Conservation (phyloP, 2,329 filamentous ascomycete species). For the Camillea tinctor region DNA sequence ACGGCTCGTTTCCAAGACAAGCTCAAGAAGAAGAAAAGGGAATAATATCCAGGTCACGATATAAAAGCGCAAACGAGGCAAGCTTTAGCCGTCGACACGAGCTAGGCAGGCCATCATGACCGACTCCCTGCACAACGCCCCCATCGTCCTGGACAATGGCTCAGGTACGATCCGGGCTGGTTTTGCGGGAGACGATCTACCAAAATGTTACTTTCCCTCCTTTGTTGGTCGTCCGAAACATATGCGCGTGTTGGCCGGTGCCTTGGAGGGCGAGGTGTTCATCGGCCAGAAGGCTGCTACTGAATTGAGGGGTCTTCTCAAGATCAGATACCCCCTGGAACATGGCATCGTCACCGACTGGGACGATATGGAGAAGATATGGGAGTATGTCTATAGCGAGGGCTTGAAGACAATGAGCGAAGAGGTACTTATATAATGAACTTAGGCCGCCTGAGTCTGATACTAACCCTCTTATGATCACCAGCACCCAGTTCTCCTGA, state of each 20-base stretch:
- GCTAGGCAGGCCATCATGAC: slow-evolving; percentile 42
- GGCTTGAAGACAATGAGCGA: slow-evolving; percentile 96
- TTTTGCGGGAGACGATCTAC: slow-evolving; percentile 92
- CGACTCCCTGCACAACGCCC: slow-evolving; percentile 84
- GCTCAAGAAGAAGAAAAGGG: slow-evolving; percentile 6
- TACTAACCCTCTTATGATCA: slow-evolving; percentile 9
- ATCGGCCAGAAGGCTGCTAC: slow-evolving; percentile 87
- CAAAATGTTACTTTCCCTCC: slow-evolving; percentile 96
- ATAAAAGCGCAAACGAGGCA: slow-evolving; percentile 16
- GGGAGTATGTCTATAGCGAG: slow-evolving; percentile 96
- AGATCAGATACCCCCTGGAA: slow-evolving; percentile 93
- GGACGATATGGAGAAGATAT: slow-evolving; percentile 99
- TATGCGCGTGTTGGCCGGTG: slow-evolving; percentile 89
- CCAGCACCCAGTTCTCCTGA: slow-evolving; percentile 91
- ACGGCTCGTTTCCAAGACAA: not conserved
- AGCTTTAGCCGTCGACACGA: slow-evolving; percentile 17
- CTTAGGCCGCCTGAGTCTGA: no score
- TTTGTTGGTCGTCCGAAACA: slow-evolving; percentile 97
- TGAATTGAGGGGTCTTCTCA: slow-evolving; percentile 86
- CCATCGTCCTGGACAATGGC: slow-evolving; percentile 98
- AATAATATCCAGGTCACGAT: slow-evolving; percentile 6
- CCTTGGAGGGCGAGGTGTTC: slow-evolving; percentile 93
- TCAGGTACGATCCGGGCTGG: slow-evolving; percentile 96
- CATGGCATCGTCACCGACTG: slow-evolving; percentile 98
- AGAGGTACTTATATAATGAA: no score